Percentiles rank a stretch among this genome's conserved stretches.
These are phyloP conservation scores for Coemansia sp. DNA, from an alignment of 192 early-diverging fungal genomes.

Conservation along the genomic window DNA sequence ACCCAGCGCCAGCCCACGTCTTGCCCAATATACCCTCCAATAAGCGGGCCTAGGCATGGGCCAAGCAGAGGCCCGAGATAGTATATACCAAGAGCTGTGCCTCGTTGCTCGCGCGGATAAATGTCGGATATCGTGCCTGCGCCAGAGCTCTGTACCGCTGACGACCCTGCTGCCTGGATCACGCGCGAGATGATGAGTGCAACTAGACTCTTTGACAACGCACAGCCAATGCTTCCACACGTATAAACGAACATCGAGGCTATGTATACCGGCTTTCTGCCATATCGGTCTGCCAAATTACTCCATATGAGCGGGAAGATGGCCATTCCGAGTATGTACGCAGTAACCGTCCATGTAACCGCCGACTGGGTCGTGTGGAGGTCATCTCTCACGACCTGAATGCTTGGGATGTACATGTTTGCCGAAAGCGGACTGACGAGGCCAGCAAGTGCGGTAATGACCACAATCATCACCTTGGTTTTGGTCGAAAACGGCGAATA, in stretches of 20 bases:
- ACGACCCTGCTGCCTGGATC: constrained; percentile 52
- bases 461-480: constrained; percentile 35
- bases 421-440: constrained; percentile 55
- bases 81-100: constrained; percentile 58
- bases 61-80: constrained; percentile 55
- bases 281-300: constrained; percentile 55
- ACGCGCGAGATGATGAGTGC: constrained; percentile 53
- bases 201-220: constrained; percentile 32
- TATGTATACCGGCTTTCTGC: constrained; percentile 52
- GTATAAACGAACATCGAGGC: constrained; percentile 46
- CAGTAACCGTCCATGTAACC: constrained; percentile 51
- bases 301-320: constrained; percentile 59
- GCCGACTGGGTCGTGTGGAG: constrained; percentile 35
- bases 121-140: constrained; percentile 58
- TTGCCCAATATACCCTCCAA: constrained; percentile 58
- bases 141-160: constrained; percentile 52
- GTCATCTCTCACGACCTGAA: constrained; percentile 44
- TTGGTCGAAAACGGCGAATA: constrained; percentile 47
- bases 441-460: constrained; percentile 40
- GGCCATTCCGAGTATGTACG: constrained; percentile 53
- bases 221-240: constrained; percentile 53
- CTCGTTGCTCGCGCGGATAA: constrained; percentile 55
- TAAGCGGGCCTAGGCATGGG: constrained; percentile 55
- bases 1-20: constrained; percentile 57
- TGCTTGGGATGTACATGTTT: constrained; percentile 54